A percentile compares a stretch with the other conserved stretches of the same genome.
Evolutionary conservation across 2,329 filamentous ascomycete genomes (phyloP).

Genomic region (Neospermospora avenae): DNA sequence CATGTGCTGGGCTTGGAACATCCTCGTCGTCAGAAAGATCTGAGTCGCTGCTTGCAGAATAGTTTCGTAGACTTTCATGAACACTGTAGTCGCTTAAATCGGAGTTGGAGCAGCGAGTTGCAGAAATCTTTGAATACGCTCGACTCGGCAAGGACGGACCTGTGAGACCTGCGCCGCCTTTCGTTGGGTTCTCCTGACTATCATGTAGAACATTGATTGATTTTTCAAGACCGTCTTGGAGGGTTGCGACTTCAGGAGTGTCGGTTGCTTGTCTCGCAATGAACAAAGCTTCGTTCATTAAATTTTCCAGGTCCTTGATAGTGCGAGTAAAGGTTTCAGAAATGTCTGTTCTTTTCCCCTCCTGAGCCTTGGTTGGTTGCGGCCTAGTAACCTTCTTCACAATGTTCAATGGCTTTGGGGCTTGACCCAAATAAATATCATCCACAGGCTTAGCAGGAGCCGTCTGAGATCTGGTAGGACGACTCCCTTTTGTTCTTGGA

Average conservation of each 20-base stretch:
- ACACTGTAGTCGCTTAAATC: constrained; percentile 24
- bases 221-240: constrained; percentile 20
- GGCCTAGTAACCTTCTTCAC: constrained; percentile 4
- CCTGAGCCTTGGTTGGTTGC: background rate
- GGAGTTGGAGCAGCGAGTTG: constrained; percentile 13
- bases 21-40: constrained; percentile 16
- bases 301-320: constrained; percentile 36
- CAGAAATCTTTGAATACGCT: background rate
- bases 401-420: constrained; percentile 4
- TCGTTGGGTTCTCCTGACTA: constrained; percentile 12
- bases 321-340: constrained; percentile 35
- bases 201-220: constrained; percentile 25
- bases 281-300: constrained; percentile 37
- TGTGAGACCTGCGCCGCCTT: background rate
- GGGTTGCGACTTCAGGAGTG: constrained; percentile 21
- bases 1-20: background rate
- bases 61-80: constrained; percentile 31
- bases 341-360: constrained; percentile 16
- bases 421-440: constrained; percentile 20
- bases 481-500: constrained; percentile 21
- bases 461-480: constrained; percentile 15
- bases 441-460: constrained; percentile 10
- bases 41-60: constrained; percentile 23
- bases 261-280: constrained; percentile 37
- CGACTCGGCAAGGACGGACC: background rate